These are phyloP conservation scores for Spergularia marina DNA, from an alignment of 148 eudicot genomes.

Conservation along the genomic window DNA sequence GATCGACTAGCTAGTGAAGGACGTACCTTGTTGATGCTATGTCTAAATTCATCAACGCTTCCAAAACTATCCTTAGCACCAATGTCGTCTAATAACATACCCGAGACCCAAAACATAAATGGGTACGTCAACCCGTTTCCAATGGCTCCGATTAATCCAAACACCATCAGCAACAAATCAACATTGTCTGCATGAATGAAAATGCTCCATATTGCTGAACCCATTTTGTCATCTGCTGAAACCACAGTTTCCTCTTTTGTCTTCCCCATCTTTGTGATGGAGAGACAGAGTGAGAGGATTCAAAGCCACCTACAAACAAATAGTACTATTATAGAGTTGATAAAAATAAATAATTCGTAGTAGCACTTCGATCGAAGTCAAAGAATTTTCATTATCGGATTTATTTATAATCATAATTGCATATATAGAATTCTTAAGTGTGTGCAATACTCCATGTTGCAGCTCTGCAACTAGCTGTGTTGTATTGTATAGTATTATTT, in stretches of 20 bases:
- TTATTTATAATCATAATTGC: no score
- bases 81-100: slow-evolving; percentile 57
- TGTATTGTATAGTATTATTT: no score
- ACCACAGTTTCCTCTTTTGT: not conserved
- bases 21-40: slow-evolving; percentile 49
- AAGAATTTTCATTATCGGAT: no score
- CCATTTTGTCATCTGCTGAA: slow-evolving; percentile 19
- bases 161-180: slow-evolving; percentile 51
- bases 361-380: no score
- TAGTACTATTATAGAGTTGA: no score
- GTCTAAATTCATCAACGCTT: slow-evolving; percentile 26
- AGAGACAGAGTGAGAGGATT: not conserved
- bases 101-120: slow-evolving; percentile 34
- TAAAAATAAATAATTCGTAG: no score
- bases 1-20: no score
- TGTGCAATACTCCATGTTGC: no score
- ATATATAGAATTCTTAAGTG: no score
- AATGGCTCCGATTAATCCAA: slow-evolving; percentile 58
- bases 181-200: slow-evolving; percentile 70
- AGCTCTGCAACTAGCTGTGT: no score
- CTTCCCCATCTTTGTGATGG: not conserved
- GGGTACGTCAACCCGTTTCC: slow-evolving; percentile 69
- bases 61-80: slow-evolving; percentile 32
- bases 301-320: no score
- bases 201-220: slow-evolving; percentile 44